Evolutionary conservation across 2,329 filamentous ascomycete genomes (phyloP), one percentile per base, ranked within the genome.

Genomic region (Apiospora rasikravindrae): DNA sequence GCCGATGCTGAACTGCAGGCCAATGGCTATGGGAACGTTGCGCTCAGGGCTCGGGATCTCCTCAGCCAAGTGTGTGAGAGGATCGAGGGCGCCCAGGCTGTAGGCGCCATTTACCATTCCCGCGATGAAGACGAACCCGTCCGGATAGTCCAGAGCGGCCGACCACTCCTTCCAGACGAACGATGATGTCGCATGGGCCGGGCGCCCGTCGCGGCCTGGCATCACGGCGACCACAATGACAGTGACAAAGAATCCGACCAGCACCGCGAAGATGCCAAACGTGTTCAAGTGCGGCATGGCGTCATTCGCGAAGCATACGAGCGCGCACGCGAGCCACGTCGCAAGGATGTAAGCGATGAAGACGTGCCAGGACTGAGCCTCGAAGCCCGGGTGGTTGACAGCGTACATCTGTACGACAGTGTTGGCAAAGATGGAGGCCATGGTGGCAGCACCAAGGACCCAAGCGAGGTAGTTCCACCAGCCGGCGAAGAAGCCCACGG

Each of bases 41-140:
- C 82, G 80, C 68, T 82, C 81, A 0, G 87, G 86, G 19, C 83
- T 73, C 0, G 85, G 89, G 53, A 92, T 91, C 78, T 93, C 91
- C 78, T 93, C 91, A 0, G 89, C 88, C 53, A 92, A 79, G 77
- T 93, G 91, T 1, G 88, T 88, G 0, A 90, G 88, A 67, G 89
- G 88, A 77, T 94, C 92, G 0, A 90, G 88, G 1, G 89, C 88
- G 8, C 91, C 92, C 14, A 93, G 88, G 64, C 89, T 88, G 78
- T 89, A 94, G 3, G 91, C 91, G 14, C 91, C 92, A 76, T 94
- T 94, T n/a, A 74, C 67, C 75, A 76, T 76, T 47, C 74, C 74
- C 0, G 69, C 37, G n/a, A 73, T 70, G 53, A 85, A 85, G 1
- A 85, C 83, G 71, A 85, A 83, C 0, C 83, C 83, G 44, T 83